Base-by-base conservation (phyloP, 2,329 filamentous ascomycete genomes). In the Aspergillus sp. region DNA sequence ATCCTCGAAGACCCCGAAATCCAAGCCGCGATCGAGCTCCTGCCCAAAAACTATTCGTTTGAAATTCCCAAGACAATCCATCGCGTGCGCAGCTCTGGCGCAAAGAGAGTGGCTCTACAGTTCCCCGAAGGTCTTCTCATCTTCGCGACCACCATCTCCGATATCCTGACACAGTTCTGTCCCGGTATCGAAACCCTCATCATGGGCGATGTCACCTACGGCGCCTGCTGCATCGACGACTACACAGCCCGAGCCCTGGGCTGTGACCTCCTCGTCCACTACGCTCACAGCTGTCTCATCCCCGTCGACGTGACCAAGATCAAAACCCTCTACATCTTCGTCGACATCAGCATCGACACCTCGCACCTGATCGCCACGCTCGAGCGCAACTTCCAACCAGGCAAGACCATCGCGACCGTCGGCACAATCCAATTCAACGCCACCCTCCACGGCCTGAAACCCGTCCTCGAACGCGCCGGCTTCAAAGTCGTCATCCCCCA, bases 361-460 rank as follows among this genome's bases (percentile, higher is more conserved):
- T 73, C 82, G 9, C 93, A 98, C 66, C 78, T 98, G 11, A 71
- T 96, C 40, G 86, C 87, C 7, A 93, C 90, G 0, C 76, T 98
- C 37, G 86, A 90, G 61, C 83, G 89, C 49, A 98, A 96, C 63
- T 95, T 97, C 64, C 76, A 83, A 2, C 70, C 84, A 0, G 87
- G 88, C 2, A 95, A 93, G 69, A 91, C 85, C 0, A 83, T 98
- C 45, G 93, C 93, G 5, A 79, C 96, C 54, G 91, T 98, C 11
- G 91, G 93, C 38, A 98, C 93, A 0, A 98, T 98, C 55, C 93
- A 98, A 66, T 98, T 98, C 77, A 98, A 98, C 68, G 88, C 90
- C 31, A 96, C 93, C 0, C 85, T 98, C 29, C 93, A 98, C 67
- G 88, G 88, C 11, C 82, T 95, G 10, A 82, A 83, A 50, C 77